Percentiles rank a stretch among this genome's conserved stretches.
Evolutionary conservation across 352 stramenopile species (phyloP).

Genomic region (Phytopythium vexans): DNA sequence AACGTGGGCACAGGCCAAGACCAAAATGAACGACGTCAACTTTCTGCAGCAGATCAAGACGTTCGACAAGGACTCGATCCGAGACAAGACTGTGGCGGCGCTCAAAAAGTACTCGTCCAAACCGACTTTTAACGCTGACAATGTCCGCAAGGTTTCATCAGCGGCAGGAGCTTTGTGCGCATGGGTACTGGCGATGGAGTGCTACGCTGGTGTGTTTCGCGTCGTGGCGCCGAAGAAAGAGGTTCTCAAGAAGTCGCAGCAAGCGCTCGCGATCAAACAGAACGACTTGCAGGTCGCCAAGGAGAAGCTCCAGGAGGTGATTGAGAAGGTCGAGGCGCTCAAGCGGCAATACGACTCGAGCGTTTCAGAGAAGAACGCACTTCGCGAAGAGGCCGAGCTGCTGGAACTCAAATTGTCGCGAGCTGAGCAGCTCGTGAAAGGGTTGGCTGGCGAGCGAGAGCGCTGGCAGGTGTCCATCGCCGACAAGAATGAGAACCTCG

Average conservation of each 20-base stretch:
- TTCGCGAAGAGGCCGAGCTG: constrained; percentile 90
- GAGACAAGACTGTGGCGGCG: constrained; percentile 90
- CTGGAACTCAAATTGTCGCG: constrained; percentile 92
- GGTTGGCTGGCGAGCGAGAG: constrained; percentile 91
- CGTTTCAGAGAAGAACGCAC: constrained; percentile 92
- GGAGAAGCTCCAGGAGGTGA: constrained; percentile 90
- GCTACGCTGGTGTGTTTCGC: constrained; percentile 86
- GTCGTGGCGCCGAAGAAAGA: constrained; percentile 91
- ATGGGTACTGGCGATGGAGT: constrained; percentile 92
- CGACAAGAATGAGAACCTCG: constrained; percentile 84
- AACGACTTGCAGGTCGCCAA: constrained; percentile 85
- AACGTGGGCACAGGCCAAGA: constrained; percentile 93
- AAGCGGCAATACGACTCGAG: constrained; percentile 91
- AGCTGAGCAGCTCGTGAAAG: constrained; percentile 93
- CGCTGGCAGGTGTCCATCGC: constrained; percentile 92
- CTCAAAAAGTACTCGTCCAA: constrained; percentile 94
- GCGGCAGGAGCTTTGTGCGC: constrained; percentile 88
- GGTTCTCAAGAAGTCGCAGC: constrained; percentile 82
- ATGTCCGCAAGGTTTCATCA: constrained; percentile 88
- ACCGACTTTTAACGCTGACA: constrained; percentile 81
- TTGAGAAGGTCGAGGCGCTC: constrained; percentile 87
- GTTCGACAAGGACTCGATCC: constrained; percentile 96
- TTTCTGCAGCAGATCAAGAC: constrained; percentile 94
- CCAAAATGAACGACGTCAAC: constrained; percentile 92
- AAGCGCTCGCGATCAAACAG: constrained; percentile 85